phyloP scores from a whole-genome alignment of 2,329 filamentous ascomycete species.

The Trichoderma sp. region DNA sequence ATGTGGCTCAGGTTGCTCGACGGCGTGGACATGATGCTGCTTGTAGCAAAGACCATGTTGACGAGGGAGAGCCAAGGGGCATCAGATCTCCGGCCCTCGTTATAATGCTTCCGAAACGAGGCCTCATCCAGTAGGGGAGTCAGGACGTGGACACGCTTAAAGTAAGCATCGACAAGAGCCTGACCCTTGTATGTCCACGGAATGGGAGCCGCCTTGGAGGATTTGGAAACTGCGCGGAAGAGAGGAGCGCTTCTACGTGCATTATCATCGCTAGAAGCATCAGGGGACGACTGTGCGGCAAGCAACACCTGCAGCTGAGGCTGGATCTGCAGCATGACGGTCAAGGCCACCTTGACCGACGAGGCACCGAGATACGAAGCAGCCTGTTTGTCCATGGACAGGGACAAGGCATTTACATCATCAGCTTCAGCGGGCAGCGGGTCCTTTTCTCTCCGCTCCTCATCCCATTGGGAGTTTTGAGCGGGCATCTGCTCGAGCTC shows the following conservation, averaged over 20 bases:
- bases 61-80: slow-evolving; percentile 57
- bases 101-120: slow-evolving; percentile 56
- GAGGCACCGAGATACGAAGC: slow-evolving; percentile 62
- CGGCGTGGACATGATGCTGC: slow-evolving; percentile 53
- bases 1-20: slow-evolving; percentile 52
- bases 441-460: slow-evolving; percentile 54
- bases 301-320: slow-evolving; percentile 30
- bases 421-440: slow-evolving; percentile 63
- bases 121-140: slow-evolving; percentile 59
- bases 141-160: slow-evolving; percentile 51
- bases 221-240: background rate
- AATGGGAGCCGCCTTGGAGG: background rate
- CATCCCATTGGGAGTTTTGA: slow-evolving; percentile 64
- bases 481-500: slow-evolving; percentile 68
- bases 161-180: slow-evolving; percentile 49
- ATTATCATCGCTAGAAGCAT: background rate
- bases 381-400: slow-evolving; percentile 52
- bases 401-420: slow-evolving; percentile 50
- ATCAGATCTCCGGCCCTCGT: slow-evolving; percentile 46
- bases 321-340: slow-evolving; percentile 49
- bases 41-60: slow-evolving; percentile 61
- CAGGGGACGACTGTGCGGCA: background rate
- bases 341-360: slow-evolving; percentile 59
- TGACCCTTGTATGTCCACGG: slow-evolving; percentile 14
- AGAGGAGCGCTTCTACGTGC: background rate